Evolutionary conservation across 192 early-diverging fungal genomes (phyloP).

Genomic region (Rhizophagus clarus): DNA sequence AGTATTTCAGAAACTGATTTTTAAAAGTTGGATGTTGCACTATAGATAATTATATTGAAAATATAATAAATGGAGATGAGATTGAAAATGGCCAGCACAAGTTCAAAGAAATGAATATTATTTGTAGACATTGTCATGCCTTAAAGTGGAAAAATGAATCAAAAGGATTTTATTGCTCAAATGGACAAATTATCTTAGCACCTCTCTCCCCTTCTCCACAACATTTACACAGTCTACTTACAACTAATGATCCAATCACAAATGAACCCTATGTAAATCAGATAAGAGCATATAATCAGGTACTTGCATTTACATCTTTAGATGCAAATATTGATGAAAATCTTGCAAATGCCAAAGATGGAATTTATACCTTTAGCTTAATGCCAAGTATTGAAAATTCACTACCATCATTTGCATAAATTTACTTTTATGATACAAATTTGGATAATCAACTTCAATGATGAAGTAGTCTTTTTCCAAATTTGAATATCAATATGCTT

Average conservation of each 20-base stretch:
- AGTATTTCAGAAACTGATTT: too few species aligned
- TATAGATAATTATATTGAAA: too few species aligned
- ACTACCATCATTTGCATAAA: background rate
- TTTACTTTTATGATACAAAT: background rate
- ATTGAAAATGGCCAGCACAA: too few species aligned
- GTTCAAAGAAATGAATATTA: too few species aligned
- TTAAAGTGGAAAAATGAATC: background rate
- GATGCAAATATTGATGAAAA: background rate
- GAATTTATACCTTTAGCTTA: background rate
- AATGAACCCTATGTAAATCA: background rate
- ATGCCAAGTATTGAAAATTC: background rate
- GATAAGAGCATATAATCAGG: background rate
- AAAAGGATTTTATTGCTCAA: background rate
- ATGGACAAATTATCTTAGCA: too few species aligned
- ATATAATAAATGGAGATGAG: too few species aligned
- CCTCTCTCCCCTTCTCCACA: too few species aligned
- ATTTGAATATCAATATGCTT: background rate
- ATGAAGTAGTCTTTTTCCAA: background rate
- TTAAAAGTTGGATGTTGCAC: too few species aligned
- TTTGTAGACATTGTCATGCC: too few species aligned
- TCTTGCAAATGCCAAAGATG: background rate
- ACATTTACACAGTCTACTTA: background rate
- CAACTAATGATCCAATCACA: background rate
- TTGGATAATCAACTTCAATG: background rate
- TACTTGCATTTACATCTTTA: background rate